Conservation (phyloP, 192 early-diverging fungal species). For the Helicostylum pulchrum region DNA sequence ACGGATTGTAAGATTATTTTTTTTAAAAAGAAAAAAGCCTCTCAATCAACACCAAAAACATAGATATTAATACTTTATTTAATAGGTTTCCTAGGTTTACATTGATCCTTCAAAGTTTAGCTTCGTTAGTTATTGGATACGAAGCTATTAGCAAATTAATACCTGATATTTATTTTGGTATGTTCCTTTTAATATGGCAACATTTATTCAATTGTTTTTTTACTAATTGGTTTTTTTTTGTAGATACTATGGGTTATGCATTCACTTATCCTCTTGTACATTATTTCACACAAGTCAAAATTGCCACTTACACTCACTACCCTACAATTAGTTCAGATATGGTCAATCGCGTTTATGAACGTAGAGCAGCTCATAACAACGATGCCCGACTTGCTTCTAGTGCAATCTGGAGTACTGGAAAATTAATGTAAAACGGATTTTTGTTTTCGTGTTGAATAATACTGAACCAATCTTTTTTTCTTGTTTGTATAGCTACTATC, state of each 20-base stretch:
- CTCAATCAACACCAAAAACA: not conserved
- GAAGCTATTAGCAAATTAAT: conserved; percentile 66
- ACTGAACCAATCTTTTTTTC: not conserved
- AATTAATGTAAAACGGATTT: conserved; percentile 48
- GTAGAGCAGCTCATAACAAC: conserved; percentile 67
- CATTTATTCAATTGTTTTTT: not conserved
- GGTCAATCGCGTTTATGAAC: conserved; percentile 66
- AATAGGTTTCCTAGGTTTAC: conserved; percentile 76
- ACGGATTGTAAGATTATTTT: conserved; percentile 48
- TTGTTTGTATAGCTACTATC: conserved; percentile 84
- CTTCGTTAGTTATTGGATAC: conserved; percentile 68
- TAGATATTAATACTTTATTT: not conserved
- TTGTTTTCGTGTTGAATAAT: not conserved
- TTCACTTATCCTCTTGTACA: conserved; percentile 85
- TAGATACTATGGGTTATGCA: conserved; percentile 94
- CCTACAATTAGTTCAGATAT: conserved; percentile 94
- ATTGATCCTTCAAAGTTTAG: conserved; percentile 82
- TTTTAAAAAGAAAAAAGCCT: not conserved
- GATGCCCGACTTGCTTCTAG: conserved; percentile 39
- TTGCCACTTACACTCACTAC: conserved; percentile 92
- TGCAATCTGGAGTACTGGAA: conserved; percentile 51
- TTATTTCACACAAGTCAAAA: conserved; percentile 52
- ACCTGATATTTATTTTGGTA: conserved; percentile 86
- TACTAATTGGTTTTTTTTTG: not conserved
- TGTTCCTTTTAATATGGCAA: not conserved